Conservation (phyloP, 2,329 filamentous ascomycete genomes). For the Alternaria postmessia region DNA sequence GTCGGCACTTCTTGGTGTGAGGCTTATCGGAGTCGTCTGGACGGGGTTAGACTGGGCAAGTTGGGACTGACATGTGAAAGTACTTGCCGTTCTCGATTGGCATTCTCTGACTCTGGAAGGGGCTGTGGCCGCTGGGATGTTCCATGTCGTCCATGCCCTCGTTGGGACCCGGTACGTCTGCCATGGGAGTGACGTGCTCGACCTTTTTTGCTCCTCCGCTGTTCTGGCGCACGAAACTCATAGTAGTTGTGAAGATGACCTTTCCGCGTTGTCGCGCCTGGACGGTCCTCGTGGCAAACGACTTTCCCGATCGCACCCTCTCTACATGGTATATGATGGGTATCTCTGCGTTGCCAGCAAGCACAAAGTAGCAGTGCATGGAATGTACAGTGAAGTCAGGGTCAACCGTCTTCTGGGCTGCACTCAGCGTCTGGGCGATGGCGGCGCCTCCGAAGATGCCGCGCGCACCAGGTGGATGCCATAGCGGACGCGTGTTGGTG, state of each 20-base stretch:
- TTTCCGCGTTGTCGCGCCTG: constrained; percentile 88
- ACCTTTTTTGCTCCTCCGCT: constrained; percentile 66
- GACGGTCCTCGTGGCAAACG: constrained; percentile 92
- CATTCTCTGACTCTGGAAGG: constrained; percentile 66
- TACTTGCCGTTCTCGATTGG: constrained; percentile 63
- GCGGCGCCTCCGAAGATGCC: constrained; percentile 94
- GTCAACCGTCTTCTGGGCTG: constrained; percentile 87
- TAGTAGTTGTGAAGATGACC: constrained; percentile 94
- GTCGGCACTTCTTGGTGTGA: constrained; percentile 69
- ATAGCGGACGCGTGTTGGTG: constrained; percentile 90
- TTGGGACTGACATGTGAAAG: not conserved
- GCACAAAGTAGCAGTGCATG: constrained; percentile 99
- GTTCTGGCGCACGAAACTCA: constrained; percentile 80
- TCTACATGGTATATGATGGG: constrained; percentile 96
- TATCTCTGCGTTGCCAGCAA: constrained; percentile 83
- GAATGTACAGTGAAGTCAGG: constrained; percentile 84
- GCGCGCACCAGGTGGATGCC: constrained; percentile 90
- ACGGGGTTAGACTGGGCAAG: constrained; percentile 24
- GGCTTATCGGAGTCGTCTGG: constrained; percentile 59
- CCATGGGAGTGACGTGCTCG: constrained; percentile 69
- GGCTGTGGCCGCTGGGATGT: constrained; percentile 51
- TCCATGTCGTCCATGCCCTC: constrained; percentile 48
- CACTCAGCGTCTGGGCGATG: constrained; percentile 88
- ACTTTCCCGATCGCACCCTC: constrained; percentile 86
- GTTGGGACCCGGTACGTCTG: constrained; percentile 56